These are phyloP conservation scores for Chlorella vulgaris DNA, from an alignment of 139 green algal species.

Conservation along the genomic window DNA sequence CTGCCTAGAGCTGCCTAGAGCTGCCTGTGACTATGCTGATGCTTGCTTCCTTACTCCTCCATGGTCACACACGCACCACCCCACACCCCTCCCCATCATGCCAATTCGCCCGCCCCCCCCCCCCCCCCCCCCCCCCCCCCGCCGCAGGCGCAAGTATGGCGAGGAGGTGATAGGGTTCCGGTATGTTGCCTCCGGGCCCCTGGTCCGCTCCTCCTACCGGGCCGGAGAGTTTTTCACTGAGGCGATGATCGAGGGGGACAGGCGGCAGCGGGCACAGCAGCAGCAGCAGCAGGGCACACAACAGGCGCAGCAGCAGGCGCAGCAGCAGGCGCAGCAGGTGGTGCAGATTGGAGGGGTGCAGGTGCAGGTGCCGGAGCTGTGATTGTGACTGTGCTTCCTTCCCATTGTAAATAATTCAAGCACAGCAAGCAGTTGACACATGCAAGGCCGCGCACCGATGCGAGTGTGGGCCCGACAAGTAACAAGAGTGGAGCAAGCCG, in stretches of 20 bases:
- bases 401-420: too few relatives aligned
- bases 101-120: too few relatives aligned
- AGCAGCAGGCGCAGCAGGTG: neutral
- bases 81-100: too few relatives aligned
- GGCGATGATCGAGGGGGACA: constrained; percentile 60
- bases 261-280: neutral
- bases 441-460: too few relatives aligned
- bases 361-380: constrained; percentile 9
- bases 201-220: constrained; percentile 95
- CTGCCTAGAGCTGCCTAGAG: too few relatives aligned
- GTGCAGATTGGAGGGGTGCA: constrained; percentile 3
- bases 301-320: neutral
- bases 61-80: too few relatives aligned
- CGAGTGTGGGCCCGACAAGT: too few relatives aligned
- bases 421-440: neutral
- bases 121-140: too few relatives aligned
- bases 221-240: constrained; percentile 96
- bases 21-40: too few relatives aligned
- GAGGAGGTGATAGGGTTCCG: constrained; percentile 90
- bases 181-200: constrained; percentile 92
- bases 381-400: too few relatives aligned
- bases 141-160: constrained; percentile 72
- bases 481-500: too few relatives aligned
- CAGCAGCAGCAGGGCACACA: neutral
- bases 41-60: too few relatives aligned